Base-by-base conservation (phyloP, 192 early-diverging fungal genomes). In the Coemansia reversa region DNA sequence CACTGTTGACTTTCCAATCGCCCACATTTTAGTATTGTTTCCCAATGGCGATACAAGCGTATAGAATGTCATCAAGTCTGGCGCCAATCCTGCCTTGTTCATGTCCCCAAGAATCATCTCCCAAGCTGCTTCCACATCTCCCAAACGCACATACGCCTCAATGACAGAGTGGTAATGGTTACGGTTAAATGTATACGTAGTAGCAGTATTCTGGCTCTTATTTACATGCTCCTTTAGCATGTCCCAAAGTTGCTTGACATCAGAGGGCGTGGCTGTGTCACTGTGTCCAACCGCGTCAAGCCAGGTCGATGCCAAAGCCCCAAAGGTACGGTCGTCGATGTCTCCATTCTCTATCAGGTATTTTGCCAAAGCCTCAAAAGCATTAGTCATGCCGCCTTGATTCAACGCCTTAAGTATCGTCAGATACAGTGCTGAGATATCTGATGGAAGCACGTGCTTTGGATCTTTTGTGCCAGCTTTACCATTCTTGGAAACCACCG, bases 111-210 rank as follows among this genome's bases (percentile, higher is more conserved):
- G 74, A 22, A 81, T 53, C 5, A 81, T 47, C 32, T 63, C 25
- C 79, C 79, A 81, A 0, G 79, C 79, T 18, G 66, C 59, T 12
- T 68, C 62, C 33, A 81, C 42, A 18, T 81, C 66, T 45, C 74
- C 72, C 45, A 75, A 63, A 25, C 79, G 79, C 27, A 81, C 69
- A 63, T 55, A 66, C 19, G 79, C 79, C 57, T 72, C 73, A 16
- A 81, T 75, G 3, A 39, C 63, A 35, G 79, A 60, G 49, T 81
- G 63, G 66, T 72, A 71, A 54, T 75, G 70, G 69, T 72, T 75
- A 42, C 55, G 58, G 45, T 75, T 75, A 20, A 81, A 50, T 8
- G 16, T n/a, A 42, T 59, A 64, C 19, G 24, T 60, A 39, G 52
- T 55, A 24, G 14, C 48, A 4, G 49, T n/a, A 2, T 23, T 33